Evolutionary conservation across 129 eudicot species (phyloP), one percentile per base, ranked within the genome.

Genomic region (Apium graveolens): DNA sequence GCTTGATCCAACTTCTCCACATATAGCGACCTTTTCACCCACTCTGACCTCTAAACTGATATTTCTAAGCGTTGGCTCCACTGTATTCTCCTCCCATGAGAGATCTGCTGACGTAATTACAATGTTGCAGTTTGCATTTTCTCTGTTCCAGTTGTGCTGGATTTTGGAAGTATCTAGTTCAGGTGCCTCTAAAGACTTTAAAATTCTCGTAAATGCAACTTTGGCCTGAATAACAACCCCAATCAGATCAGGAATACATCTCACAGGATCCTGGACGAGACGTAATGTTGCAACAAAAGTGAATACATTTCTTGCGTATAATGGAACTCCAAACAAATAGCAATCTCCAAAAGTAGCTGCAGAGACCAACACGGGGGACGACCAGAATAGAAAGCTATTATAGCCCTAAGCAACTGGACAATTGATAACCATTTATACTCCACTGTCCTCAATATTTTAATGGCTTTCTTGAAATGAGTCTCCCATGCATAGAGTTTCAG

Each of bases 1-100:
- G n/a, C 98, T 97, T 0, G 97, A 95, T 7, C 97, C 98, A 20
- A 95, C 98, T 79, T 95, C 98, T 44, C 98, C 98, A 85, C 98
- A 95, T 32, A 95, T 86, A 24, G 98, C 97, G 29, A 91, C 82
- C 83, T 90, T 95, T 60, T 90, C 91, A 74, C 98, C 96, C 71
- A 73, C 76, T 75, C 72, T 82, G 80, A 88, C 97, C 81, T 70
- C 88, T 81, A 95, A 75, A 77, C 81, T 80, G 31, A 95, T 83
- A 78, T 88, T 86, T 53, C 82, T 78, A 63, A 95, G 83, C 0
- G 97, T 90, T 5, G 98, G 88, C 88, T 87, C 88, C 70, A 63
- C 62, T 3, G 76, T 20, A 83, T 87, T 88, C 81, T 82, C 87
- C 73, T 88, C 93, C 98, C 98, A 95, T 8, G 94, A 92, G 55